Percentiles rank a stretch among this genome's conserved stretches.
Conservation (phyloP, 495 filamentous ascomycete genomes). For the Penicillium daleae region DNA sequence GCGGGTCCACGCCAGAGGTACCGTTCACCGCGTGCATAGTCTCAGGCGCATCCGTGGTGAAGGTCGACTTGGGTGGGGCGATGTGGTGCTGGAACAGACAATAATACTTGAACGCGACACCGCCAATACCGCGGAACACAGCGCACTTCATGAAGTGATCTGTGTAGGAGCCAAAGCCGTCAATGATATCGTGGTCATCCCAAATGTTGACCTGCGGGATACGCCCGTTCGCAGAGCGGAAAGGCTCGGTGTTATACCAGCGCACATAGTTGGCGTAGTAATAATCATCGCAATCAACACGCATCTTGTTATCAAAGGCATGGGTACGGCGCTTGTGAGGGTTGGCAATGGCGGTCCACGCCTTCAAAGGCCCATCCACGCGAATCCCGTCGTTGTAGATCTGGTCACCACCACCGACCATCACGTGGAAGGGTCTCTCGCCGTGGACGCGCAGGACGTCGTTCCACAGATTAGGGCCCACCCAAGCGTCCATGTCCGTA, state of each 20-base stretch:
- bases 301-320: constrained; percentile 73
- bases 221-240: constrained; percentile 78
- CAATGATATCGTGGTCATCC: constrained; percentile 93
- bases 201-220: constrained; percentile 95
- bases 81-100: constrained; percentile 94
- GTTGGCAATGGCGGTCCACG: constrained; percentile 81
- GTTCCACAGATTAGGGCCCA: constrained; percentile 85
- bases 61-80: constrained; percentile 78
- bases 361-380: constrained; percentile 74
- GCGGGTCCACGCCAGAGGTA: constrained; percentile 59
- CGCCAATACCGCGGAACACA: constrained; percentile 90
- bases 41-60: constrained; percentile 69
- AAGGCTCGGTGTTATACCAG: constrained; percentile 87
- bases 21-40: constrained; percentile 55
- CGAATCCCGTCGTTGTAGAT: constrained; percentile 93
- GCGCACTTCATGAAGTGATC: constrained; percentile 92
- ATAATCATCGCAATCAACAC: constrained; percentile 80
- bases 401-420: constrained; percentile 95
- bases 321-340: constrained; percentile 79
- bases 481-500: constrained; percentile 83
- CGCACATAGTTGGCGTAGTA: constrained; percentile 87
- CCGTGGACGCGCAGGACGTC: constrained; percentile 75
- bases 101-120: constrained; percentile 86
- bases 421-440: constrained; percentile 84
- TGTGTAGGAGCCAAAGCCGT: constrained; percentile 91